A percentile compares a stretch with the other conserved stretches of the same genome.
Evolutionary conservation across 2,329 filamentous ascomycete genomes (phyloP).

Genomic region (Monascus ruber): DNA sequence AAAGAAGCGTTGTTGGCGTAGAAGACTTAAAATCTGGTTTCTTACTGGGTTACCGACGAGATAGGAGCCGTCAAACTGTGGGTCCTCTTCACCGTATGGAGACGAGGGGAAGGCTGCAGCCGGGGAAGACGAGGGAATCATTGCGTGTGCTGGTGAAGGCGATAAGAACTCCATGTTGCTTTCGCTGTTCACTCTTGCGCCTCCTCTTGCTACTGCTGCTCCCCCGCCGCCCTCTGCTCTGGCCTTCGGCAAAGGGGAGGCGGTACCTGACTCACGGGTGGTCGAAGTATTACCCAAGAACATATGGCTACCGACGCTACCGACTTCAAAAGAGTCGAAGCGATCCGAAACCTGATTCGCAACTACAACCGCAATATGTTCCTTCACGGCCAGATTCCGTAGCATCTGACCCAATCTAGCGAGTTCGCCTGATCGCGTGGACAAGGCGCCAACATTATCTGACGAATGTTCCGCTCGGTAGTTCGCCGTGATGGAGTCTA

Average conservation of each 20-base stretch:
- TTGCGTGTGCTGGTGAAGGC: not conserved
- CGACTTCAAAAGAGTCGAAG: slow-evolving; percentile 40
- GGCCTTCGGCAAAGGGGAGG: slow-evolving; percentile 11
- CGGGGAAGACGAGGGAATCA: slow-evolving; percentile 15
- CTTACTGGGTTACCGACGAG: slow-evolving; percentile 27
- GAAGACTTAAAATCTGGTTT: slow-evolving; percentile 54
- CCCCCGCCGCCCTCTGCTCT: not conserved
- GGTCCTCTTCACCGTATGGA: slow-evolving; percentile 16
- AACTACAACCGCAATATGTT: slow-evolving; percentile 75
- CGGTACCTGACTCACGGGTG: slow-evolving; percentile 7
- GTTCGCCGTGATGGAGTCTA: slow-evolving; percentile 92
- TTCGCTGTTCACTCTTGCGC: not conserved
- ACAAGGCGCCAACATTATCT: slow-evolving; percentile 45
- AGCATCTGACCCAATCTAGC: slow-evolving; percentile 63
- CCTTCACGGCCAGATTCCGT: slow-evolving; percentile 59
- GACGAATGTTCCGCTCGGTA: slow-evolving; percentile 67
- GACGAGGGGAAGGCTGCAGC: slow-evolving; percentile 18
- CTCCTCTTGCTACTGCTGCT: not conserved
- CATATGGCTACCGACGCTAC: not conserved
- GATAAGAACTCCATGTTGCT: not conserved
- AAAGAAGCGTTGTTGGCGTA: slow-evolving; percentile 90
- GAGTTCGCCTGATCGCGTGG: slow-evolving; percentile 64
- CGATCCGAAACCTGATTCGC: slow-evolving; percentile 93
- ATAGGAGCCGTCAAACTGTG: slow-evolving; percentile 21
- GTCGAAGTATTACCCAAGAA: slow-evolving; percentile 5